phyloP scores from a whole-genome alignment of 169 alveolate genomes.

The Condylostoma magnum region DNA sequence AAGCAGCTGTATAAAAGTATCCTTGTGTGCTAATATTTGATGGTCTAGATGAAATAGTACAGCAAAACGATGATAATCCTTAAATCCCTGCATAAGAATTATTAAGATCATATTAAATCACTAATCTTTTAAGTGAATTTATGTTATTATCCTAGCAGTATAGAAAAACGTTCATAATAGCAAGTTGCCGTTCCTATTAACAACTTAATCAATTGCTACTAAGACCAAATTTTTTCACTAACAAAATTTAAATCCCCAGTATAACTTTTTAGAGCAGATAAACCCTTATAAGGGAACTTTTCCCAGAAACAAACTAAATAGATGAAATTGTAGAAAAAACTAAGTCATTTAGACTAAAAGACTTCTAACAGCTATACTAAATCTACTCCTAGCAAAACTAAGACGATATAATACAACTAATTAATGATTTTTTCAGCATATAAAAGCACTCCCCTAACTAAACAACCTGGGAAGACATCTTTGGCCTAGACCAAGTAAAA shows the following conservation, averaged over 20 bases:
- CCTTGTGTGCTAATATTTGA: conserved; percentile 15
- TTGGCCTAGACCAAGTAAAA: conserved; percentile 34
- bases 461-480: conserved; percentile 15
- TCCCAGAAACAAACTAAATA: too few relatives aligned
- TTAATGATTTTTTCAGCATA: background rate
- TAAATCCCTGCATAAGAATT: background rate
- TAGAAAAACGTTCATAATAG: background rate
- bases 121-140: background rate
- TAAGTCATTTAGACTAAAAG: too few relatives aligned
- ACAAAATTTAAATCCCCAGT: too few relatives aligned
- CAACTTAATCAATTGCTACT: background rate
- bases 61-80: background rate
- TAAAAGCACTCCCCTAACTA: background rate
- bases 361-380: background rate
- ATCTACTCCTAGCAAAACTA: background rate
- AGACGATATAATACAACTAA: background rate
- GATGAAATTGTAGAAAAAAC: too few relatives aligned
- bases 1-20: background rate
- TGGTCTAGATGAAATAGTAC: conserved; percentile 7
- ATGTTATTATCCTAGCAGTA: background rate
- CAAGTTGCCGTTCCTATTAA: background rate
- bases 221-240: background rate
- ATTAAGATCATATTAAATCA: background rate
- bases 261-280: too few relatives aligned
- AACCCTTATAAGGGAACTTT: too few relatives aligned